phyloP scores from a whole-genome alignment of 495 filamentous ascomycete genomes.

The Cercophora samala region DNA sequence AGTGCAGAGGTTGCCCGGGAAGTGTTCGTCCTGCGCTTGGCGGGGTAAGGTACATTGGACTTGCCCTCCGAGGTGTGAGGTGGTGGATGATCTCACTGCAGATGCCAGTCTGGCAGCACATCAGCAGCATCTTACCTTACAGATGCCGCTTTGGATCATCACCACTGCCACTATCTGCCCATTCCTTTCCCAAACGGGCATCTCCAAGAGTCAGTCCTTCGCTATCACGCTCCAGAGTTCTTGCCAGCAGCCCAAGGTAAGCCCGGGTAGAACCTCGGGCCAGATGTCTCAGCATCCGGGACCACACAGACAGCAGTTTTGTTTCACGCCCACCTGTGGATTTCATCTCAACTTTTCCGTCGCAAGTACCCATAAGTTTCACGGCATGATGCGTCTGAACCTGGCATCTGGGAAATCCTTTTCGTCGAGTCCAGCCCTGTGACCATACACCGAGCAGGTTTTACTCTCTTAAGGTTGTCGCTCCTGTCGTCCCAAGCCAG shows the following conservation, averaged over 20 bases:
- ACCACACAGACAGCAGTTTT: conserved; percentile 3
- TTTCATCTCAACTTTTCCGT: conserved; percentile 1
- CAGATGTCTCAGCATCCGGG: not conserved
- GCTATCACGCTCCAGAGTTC: not conserved
- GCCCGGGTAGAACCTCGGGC: not conserved
- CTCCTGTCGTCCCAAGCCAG: not conserved
- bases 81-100: not conserved
- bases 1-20: not conserved
- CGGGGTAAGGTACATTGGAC: too few relatives aligned
- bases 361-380: not conserved
- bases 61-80: too few relatives aligned
- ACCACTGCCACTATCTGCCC: not conserved
- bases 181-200: not conserved
- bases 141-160: not conserved
- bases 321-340: conserved; percentile 7
- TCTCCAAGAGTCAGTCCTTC: not conserved
- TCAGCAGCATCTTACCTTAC: not conserved
- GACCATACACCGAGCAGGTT: not conserved
- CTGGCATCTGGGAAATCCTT: not conserved
- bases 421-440: not conserved
- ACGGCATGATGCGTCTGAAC: not conserved
- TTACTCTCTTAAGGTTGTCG: not conserved
- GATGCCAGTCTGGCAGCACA: not conserved
- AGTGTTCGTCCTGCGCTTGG: not conserved
- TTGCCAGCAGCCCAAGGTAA: not conserved